A percentile compares a stretch with the other conserved stretches of the same genome.
phyloP scores from a whole-genome alignment of 768 basidiomycete species.

The Lentinula boryana region DNA sequence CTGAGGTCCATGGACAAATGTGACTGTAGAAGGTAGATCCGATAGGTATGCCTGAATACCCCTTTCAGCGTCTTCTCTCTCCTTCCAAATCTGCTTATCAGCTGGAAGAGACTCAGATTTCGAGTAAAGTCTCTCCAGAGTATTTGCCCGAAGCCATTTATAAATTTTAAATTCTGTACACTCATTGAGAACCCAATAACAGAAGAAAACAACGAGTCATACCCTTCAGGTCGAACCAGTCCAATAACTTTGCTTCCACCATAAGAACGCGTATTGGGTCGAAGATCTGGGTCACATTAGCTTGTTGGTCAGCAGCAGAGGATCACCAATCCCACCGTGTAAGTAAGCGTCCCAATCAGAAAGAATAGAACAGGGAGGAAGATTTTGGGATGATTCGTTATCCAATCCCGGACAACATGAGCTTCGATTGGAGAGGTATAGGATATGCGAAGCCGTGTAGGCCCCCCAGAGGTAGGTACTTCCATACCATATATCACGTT shows the following conservation, averaged over 20 bases:
- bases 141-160: slow-evolving; percentile 66
- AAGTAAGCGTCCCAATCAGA: slow-evolving; percentile 83
- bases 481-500: slow-evolving; percentile 70
- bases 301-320: neutral
- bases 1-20: slow-evolving; percentile 78
- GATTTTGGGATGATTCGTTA: slow-evolving; percentile 81
- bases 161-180: slow-evolving; percentile 62
- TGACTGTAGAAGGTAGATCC: slow-evolving; percentile 76
- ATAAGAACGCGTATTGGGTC: slow-evolving; percentile 85
- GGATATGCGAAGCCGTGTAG: slow-evolving; percentile 35
- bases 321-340: slow-evolving; percentile 53
- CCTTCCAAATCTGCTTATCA: slow-evolving; percentile 66
- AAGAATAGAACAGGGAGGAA: slow-evolving; percentile 78
- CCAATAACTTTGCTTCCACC: slow-evolving; percentile 74
- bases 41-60: slow-evolving; percentile 65
- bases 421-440: slow-evolving; percentile 64
- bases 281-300: slow-evolving; percentile 55
- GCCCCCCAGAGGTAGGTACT: slow-evolving; percentile 16
- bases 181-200: neutral
- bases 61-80: slow-evolving; percentile 72
- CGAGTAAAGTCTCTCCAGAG: slow-evolving; percentile 40
- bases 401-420: slow-evolving; percentile 71
- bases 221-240: slow-evolving; percentile 83
- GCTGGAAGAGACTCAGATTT: neutral
- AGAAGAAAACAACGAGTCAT: slow-evolving; percentile 9